phyloP scores from a whole-genome alignment of 495 filamentous ascomycete genomes.

The Tuber microsphaerosporum region DNA sequence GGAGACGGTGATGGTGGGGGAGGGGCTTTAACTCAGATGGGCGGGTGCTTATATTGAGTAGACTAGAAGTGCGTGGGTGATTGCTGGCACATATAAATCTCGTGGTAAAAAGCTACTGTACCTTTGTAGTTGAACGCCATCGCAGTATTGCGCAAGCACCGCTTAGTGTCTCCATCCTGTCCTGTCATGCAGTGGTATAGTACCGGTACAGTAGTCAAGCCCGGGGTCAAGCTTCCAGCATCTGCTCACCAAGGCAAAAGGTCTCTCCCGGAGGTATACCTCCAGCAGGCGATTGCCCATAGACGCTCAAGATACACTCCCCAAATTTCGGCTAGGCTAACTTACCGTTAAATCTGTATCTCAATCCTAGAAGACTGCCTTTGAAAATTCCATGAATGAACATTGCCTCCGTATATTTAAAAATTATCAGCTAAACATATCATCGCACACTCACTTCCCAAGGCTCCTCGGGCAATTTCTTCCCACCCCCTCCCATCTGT shows the following conservation, averaged over 20 bases:
- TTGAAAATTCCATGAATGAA: background rate
- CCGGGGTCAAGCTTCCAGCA: background rate
- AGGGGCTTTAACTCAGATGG: constrained; percentile 18
- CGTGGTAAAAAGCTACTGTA: too few species aligned
- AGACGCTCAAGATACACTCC: too few species aligned
- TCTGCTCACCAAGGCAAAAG: background rate
- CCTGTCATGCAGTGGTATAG: background rate
- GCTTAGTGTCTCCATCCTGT: too few species aligned
- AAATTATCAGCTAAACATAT: background rate
- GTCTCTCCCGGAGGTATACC: background rate
- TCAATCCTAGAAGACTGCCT: background rate
- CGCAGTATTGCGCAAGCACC: too few species aligned
- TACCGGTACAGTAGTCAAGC: background rate
- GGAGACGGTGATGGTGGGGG: constrained; percentile 46
- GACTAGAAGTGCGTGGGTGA: background rate
- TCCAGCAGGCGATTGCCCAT: background rate
- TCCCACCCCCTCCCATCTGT: background rate
- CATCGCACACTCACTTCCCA: background rate
- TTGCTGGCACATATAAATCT: background rate
- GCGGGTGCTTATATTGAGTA: background rate
- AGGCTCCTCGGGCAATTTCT: background rate
- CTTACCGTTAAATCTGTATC: background rate
- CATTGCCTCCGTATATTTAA: background rate
- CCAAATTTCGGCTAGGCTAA: background rate
- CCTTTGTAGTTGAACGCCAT: too few species aligned